Base-by-base conservation (phyloP, 2,329 filamentous ascomycete species). In the Tolypocladium ovalisporum region DNA sequence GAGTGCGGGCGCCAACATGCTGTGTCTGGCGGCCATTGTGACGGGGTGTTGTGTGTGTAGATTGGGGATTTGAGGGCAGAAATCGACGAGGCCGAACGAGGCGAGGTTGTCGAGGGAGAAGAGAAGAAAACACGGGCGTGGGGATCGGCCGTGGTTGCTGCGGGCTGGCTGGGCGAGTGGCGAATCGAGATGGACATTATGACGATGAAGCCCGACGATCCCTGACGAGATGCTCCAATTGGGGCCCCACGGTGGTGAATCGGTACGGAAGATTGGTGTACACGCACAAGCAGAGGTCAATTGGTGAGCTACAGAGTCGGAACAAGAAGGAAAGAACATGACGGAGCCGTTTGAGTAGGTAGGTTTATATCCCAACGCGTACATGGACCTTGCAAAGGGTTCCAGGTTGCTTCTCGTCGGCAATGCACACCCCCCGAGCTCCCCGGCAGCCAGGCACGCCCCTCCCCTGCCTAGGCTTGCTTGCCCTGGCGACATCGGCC, bases 1-100 rank as follows among this genome's bases (percentile, higher is more conserved):
- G 42, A 72, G 56, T 53, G 66, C 51, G 55, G 67, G 64, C 40
- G 64, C 60, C 58, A 69, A 58, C 35, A 65, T 59, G 57, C 61
- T 60, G 22, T 40, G 35, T 54, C 60, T 54, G 42, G 60, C 59
- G 13, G 63, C 57, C 62, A 64, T 65, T 57, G 54, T 58, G 56
- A 37, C 44, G 54, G n/a, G 32, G n/a, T n/a, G n/a, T 9, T 5
- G 40, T 57, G 44, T 27, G 52, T 54, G 49, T 27, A 17, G 1
- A 39, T 22, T 13, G 8, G n/a, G 8, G 44, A 10, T 4, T 15
- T 12, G 15, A 8, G 5, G 19, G 35, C 9, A n/a, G 34, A 34
- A 35, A 29, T 37, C 42, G 40, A 39, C n/a, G 34, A 22, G 37
- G 27, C 10, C 37, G 53, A 17, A 22, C 7, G 52, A 5, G 32